These are phyloP conservation scores for Russula olivacea DNA, from an alignment of 768 basidiomycete genomes.

Conservation along the genomic window DNA sequence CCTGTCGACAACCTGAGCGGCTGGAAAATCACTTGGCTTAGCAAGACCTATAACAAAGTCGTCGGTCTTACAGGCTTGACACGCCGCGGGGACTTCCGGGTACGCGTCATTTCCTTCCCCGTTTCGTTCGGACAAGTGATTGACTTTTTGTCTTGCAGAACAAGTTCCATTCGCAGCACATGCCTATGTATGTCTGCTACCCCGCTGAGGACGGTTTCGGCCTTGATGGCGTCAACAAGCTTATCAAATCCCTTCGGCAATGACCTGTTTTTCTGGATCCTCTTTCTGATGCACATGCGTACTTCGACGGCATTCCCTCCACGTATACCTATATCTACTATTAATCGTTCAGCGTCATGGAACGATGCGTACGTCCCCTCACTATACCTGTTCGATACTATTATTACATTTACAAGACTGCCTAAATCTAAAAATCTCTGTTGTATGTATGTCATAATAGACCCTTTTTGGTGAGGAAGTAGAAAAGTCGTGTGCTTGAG, in stretches of 20 bases:
- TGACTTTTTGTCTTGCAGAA: conserved; percentile 29
- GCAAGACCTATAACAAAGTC: conserved; percentile 40
- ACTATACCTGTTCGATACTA: background rate
- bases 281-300: background rate
- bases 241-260: conserved; percentile 34
- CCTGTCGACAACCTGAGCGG: conserved; percentile 42
- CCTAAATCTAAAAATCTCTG: background rate
- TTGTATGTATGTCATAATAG: background rate
- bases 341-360: background rate
- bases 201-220: conserved; percentile 43
- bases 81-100: conserved; percentile 42
- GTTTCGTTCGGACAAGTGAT: too few species aligned
- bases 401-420: background rate
- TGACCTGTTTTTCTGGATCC: background rate
- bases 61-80: conserved; percentile 37
- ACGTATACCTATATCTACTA: background rate
- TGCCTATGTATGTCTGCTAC: conserved; percentile 48
- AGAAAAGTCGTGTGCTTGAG: too few species aligned
- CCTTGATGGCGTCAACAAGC: conserved; percentile 39
- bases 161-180: conserved; percentile 41
- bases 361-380: background rate
- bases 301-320: background rate
- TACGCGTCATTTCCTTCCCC: conserved; percentile 25
- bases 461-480: background rate
- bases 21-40: conserved; percentile 42